Base-by-base conservation (phyloP, 1,139 yeast genomes). In the Debaryomyces sp. region DNA sequence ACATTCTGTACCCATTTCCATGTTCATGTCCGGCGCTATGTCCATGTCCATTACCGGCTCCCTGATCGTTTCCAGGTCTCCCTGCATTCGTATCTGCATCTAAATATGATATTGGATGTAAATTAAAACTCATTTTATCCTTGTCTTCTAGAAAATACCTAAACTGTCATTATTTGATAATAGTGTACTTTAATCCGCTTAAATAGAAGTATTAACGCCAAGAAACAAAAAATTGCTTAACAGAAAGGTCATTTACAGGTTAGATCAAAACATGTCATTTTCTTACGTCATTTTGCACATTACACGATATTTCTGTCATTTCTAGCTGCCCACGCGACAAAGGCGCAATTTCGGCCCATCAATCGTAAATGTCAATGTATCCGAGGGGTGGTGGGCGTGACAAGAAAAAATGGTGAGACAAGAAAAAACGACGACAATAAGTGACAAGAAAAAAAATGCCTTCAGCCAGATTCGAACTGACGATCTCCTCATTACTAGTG, bases 401-500 rank as follows among this genome's bases (percentile, higher is more conserved):
- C 15, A n/a, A 30, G 34, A 30, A 30, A 15, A 30, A n/a, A 13
- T 30, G 8, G 8, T 12, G 18, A 13, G 21, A 32, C 13, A 18
- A 21, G 21, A 5, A 18, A 18, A 21, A 18, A 34, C 1, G 5
- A 34, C 29, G n/a, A 34, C 4, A 10, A 18, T 18, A 9, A 34
- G 0, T 5, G 8, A 3, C 21, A 18, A 18, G 21, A 18, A 41
- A 43, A 59, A 73, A 69, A 58, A 57, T 82, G 87, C 87, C 85
- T 81, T 80, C 84, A 81, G 81, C 82, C 87, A 83, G 88, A 83
- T 73, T 84, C 85, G 89, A 84, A 84, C 89, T 84, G 88, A 81
- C 84, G 89, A 84, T 84, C 89, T 84, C 87, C 82, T 83, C 89
- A 84, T 84, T 85, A 84, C 89, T 84, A 85, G 90, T 84, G 89